A percentile compares a stretch with the other conserved stretches of the same genome.
Conservation (phyloP, 441 rosid species). For the Populus hybrid region DNA sequence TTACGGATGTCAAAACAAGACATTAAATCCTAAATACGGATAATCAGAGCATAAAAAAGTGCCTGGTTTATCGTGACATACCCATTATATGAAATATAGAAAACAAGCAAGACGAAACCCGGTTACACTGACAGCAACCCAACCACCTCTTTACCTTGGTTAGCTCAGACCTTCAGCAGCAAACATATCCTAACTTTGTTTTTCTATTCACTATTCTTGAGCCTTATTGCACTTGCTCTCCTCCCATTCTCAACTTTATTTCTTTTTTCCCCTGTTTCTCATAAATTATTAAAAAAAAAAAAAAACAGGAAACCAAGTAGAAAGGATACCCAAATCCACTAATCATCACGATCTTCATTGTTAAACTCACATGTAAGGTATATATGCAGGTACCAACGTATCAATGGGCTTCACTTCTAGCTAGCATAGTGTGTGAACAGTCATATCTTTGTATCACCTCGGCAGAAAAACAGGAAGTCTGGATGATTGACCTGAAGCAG, state of each 20-base stretch:
- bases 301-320: background rate
- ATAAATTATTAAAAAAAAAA: background rate
- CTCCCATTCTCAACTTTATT: slow-evolving; percentile 3
- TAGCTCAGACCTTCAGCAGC: slow-evolving; percentile 17
- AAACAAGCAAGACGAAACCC: slow-evolving; percentile 8
- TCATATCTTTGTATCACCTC: slow-evolving; percentile 28
- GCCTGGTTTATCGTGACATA: slow-evolving; percentile 31
- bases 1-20: slow-evolving; percentile 14
- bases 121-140: slow-evolving; percentile 11
- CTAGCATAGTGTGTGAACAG: slow-evolving; percentile 14
- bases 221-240: slow-evolving; percentile 20
- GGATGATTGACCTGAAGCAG: slow-evolving; percentile 58
- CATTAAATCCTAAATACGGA: slow-evolving; percentile 21
- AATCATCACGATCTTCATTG: slow-evolving; percentile 11
- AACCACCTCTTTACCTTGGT: slow-evolving; percentile 14
- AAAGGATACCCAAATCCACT: slow-evolving; percentile 11
- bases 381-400: background rate
- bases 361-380: background rate
- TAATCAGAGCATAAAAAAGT: slow-evolving; percentile 40
- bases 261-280: slow-evolving; percentile 2
- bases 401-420: slow-evolving; percentile 14
- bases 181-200: slow-evolving; percentile 3
- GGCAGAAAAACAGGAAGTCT: slow-evolving; percentile 65
- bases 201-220: slow-evolving; percentile 4
- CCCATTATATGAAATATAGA: background rate